Percentiles rank a stretch among this genome's conserved stretches.
phyloP scores from a whole-genome alignment of 768 basidiomycete species.

The Cyathus striatus region DNA sequence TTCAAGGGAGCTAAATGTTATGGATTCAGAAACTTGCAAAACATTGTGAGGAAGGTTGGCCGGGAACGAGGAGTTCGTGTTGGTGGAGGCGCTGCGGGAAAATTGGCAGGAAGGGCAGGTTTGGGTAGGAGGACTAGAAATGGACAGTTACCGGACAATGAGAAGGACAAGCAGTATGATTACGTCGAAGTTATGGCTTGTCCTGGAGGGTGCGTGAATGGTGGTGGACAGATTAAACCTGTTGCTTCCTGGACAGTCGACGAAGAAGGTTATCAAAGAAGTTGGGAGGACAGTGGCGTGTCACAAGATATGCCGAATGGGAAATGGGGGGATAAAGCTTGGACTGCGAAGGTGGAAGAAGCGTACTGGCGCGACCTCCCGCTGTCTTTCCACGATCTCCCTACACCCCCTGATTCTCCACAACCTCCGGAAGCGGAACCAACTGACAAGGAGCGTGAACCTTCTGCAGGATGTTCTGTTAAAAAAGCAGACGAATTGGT shows the following conservation, averaged over 20 bases:
- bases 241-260: conserved; percentile 24
- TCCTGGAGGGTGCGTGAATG: conserved; percentile 95
- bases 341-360: conserved; percentile 77
- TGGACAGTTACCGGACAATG: conserved; percentile 21
- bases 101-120: conserved; percentile 16
- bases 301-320: conserved; percentile 33
- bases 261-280: conserved; percentile 61
- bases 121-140: conserved; percentile 18
- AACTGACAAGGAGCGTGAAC: neutral
- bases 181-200: conserved; percentile 99
- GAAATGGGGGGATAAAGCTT: conserved; percentile 80
- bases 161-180: conserved; percentile 57
- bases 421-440: neutral
- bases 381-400: neutral
- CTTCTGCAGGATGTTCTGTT: neutral
- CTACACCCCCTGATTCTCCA: conserved; percentile 5
- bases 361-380: conserved; percentile 63
- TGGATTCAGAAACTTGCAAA: conserved; percentile 96
- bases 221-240: conserved; percentile 81
- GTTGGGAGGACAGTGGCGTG: conserved; percentile 58
- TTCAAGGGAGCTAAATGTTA: conserved; percentile 96
- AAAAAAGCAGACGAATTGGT: neutral
- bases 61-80: conserved; percentile 74
- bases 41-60: conserved; percentile 91
- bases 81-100: conserved; percentile 36